Evolutionary conservation across 805 yeast genomes (phyloP).

Genomic region (Myxozyma sirexii): DNA sequence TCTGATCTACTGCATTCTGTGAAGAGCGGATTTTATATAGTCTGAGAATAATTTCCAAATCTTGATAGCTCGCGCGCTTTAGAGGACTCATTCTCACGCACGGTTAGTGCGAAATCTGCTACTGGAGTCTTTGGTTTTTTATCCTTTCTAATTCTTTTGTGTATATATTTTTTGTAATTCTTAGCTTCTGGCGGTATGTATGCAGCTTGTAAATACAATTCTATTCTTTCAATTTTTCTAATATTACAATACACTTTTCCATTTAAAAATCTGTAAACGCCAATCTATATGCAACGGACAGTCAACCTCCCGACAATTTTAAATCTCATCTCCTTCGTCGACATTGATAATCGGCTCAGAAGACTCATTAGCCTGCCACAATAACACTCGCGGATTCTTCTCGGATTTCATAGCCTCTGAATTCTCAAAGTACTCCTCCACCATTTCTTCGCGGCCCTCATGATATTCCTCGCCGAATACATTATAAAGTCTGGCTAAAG

Average conservation of each 20-base stretch:
- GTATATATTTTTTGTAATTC: not conserved
- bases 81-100: no score
- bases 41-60: no score
- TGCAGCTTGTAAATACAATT: not conserved
- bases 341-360: not conserved
- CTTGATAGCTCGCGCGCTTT: no score
- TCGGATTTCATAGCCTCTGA: not conserved
- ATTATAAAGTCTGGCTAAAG: conserved; percentile 1
- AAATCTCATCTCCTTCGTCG: not conserved
- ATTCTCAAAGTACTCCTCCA: conserved; percentile 1
- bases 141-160: not conserved
- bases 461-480: conserved; percentile 2
- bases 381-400: not conserved
- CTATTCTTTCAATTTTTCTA: no score
- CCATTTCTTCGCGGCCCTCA: not conserved
- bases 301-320: no score
- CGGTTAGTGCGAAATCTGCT: not conserved
- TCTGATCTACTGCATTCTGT: no score
- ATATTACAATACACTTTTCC: no score
- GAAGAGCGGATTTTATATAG: no score
- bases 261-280: no score
- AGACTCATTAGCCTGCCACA: not conserved
- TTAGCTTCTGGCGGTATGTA: not conserved
- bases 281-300: no score
- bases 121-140: conserved; percentile 1